These are phyloP conservation scores for Colletotrichum kahawae DNA, from an alignment of 2,329 filamentous ascomycete species.

Conservation along the genomic window DNA sequence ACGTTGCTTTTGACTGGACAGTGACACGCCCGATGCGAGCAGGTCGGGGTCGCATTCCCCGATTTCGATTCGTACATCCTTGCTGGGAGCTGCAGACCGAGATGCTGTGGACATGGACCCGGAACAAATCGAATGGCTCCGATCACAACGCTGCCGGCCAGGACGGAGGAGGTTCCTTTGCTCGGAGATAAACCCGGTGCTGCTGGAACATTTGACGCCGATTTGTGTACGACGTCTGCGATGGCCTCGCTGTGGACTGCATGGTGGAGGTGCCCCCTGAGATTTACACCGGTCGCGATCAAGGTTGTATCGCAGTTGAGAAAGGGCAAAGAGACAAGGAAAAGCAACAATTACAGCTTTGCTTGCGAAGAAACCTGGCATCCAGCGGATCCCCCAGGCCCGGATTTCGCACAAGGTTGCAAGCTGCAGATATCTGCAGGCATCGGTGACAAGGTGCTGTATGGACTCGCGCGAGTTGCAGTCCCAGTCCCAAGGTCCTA, in stretches of 20 bases:
- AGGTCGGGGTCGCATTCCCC: not conserved
- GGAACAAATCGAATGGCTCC: not conserved
- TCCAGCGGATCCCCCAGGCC: not conserved
- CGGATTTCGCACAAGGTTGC: not conserved
- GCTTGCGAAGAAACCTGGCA: not conserved
- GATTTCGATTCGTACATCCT: not conserved
- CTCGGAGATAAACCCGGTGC: slow-evolving; percentile 1
- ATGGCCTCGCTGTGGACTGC: not conserved
- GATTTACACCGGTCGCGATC: not conserved
- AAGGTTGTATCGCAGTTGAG: not conserved
- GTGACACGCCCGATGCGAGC: not conserved
- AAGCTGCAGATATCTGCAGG: not conserved
- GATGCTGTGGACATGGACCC: not conserved
- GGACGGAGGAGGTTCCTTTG: not conserved
- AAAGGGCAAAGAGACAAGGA: slow-evolving; percentile 12
- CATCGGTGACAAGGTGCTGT: not conserved
- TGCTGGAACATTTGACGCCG: not conserved
- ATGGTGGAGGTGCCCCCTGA: not conserved
- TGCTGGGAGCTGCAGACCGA: not conserved
- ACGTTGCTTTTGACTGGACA: not conserved
- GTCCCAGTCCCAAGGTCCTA: not conserved
- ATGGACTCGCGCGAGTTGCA: not conserved
- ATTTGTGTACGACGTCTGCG: not conserved
- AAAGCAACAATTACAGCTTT: slow-evolving; percentile 6
- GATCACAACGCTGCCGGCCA: slow-evolving; percentile 6